Base-by-base conservation (phyloP, 1,284 basidiomycete genomes). In the Apiotrichum mycotoxinovorans region DNA sequence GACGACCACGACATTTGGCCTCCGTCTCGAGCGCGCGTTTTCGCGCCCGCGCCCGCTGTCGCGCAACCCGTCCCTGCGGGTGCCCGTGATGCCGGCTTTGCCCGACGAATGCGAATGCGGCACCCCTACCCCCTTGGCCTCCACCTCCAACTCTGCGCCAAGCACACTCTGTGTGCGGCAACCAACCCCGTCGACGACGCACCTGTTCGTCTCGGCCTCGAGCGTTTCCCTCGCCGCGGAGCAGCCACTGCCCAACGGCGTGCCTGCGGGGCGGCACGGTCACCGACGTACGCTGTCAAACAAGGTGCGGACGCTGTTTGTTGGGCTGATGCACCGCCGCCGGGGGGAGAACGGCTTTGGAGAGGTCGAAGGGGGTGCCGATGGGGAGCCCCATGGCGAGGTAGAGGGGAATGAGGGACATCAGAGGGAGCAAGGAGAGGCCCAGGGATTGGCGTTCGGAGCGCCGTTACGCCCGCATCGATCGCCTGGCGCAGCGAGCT, bases 401-500 rank as follows among this genome's bases (percentile, higher is more conserved):
- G 11, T 2, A 15, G 8, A 38, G 37, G 37, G 37, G 18, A 15
- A 12, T 5, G 30, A 30, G 7, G 7, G 30, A 12, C 7, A 30
- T 12, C 30, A 30, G 30, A 5, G 12, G 30, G 7, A 30, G 30
- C 30, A 30, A 30, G 43, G 25, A 20, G 15, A 14, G 12, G 20
- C 23, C 38, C 38, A 43, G 22, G 10, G 23, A 2, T 17, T 50
- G 12, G 33, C 38, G 22, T 37, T 44, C 30, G 53, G 53, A 26
- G 61, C 57, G 26, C 61, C 69, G 14, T 25, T 45, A 12, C 60
- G 67, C 23, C 69, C 69, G 5, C 66, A 71, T 48, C 60, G 67
- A 2, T 67, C 67, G 3, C 67, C 69, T 1, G 66, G 64, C 18
- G 66, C 69, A 20, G 66, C 65, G 1, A 61, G 55, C 23, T 71